A percentile compares a stretch with the other conserved stretches of the same genome.
Evolutionary conservation across 2,329 filamentous ascomycete genomes (phyloP).

Genomic region (Emmonsiellopsis sp.): DNA sequence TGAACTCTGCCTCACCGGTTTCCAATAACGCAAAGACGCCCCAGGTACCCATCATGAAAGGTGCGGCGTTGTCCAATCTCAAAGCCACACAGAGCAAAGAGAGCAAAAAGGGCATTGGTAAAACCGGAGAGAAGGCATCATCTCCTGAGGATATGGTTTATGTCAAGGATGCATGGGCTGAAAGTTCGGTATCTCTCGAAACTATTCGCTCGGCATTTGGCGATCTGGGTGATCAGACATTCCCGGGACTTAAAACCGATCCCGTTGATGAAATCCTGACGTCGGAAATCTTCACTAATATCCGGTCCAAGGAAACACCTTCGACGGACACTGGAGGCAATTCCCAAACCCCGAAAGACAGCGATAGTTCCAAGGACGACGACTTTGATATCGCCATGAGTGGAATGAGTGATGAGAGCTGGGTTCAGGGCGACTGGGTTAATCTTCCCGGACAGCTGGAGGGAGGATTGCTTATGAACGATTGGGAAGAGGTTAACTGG

Average conservation of each 20-base stretch:
- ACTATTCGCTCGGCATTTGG: slow-evolving; percentile 29
- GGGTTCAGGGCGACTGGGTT: slow-evolving; percentile 25
- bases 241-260: slow-evolving; percentile 22
- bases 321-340: slow-evolving; percentile 25
- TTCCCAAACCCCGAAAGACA: slow-evolving; percentile 29
- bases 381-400: slow-evolving; percentile 21
- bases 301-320: slow-evolving; percentile 25
- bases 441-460: slow-evolving; percentile 20
- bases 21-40: slow-evolving; percentile 26
- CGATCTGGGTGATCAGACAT: slow-evolving; percentile 19
- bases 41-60: slow-evolving; percentile 18
- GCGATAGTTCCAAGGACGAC: slow-evolving; percentile 23
- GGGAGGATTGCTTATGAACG: slow-evolving; percentile 16
- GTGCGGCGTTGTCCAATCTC: slow-evolving; percentile 8
- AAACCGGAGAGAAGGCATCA: slow-evolving; percentile 12
- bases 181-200: slow-evolving; percentile 28
- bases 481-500: slow-evolving; percentile 30
- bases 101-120: slow-evolving; percentile 18
- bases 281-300: slow-evolving; percentile 24
- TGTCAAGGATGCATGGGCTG: slow-evolving; percentile 27
- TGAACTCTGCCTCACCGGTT: slow-evolving; percentile 23
- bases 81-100: slow-evolving; percentile 20
- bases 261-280: slow-evolving; percentile 30
- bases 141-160: slow-evolving; percentile 6
- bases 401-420: slow-evolving; percentile 18